Evolutionary conservation across 2,329 filamentous ascomycete genomes (phyloP).

Genomic region (Aspergillus pseudoviridinutans): DNA sequence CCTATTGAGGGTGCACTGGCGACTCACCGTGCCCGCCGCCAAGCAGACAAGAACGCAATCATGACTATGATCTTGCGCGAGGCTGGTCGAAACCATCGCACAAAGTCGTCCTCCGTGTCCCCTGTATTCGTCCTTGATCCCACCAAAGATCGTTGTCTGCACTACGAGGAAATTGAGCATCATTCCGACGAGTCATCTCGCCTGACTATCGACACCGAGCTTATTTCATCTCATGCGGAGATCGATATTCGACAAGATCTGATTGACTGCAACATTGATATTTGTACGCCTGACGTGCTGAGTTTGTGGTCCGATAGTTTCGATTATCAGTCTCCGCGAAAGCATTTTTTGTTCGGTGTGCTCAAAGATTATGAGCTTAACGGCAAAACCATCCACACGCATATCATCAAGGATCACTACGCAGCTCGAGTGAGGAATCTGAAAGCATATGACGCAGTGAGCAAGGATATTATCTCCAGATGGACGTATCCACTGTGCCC

Average conservation of each 20-base stretch:
- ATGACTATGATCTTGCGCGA: conserved; percentile 93
- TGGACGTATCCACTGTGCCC: conserved; percentile 89
- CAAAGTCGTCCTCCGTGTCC: conserved; percentile 69
- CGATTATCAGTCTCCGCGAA: conserved; percentile 85
- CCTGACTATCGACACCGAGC: conserved; percentile 70
- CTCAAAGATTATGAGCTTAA: conserved; percentile 96
- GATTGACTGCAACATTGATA: conserved; percentile 92
- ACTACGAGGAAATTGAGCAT: conserved; percentile 87
- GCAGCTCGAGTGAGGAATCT: conserved; percentile 81
- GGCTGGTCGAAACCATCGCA: conserved; percentile 69
- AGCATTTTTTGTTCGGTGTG: conserved; percentile 86
- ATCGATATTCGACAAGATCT: conserved; percentile 82
- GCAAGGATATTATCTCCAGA: conserved; percentile 75
- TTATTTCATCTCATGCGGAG: conserved; percentile 70
- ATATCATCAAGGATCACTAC: conserved; percentile 79
- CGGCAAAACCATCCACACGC: conserved; percentile 91
- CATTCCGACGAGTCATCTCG: conserved; percentile 49
- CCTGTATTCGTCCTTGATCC: conserved; percentile 86
- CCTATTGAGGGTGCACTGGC: conserved; percentile 74
- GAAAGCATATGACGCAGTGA: conserved; percentile 84
- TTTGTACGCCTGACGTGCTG: conserved; percentile 92
- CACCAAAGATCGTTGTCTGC: conserved; percentile 73
- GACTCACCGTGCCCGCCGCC: conserved; percentile 73
- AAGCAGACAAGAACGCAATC: conserved; percentile 86
- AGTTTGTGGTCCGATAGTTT: conserved; percentile 97